These are phyloP conservation scores for Melanogaster broomeanus DNA, from an alignment of 768 basidiomycete species.

Conservation along the genomic window DNA sequence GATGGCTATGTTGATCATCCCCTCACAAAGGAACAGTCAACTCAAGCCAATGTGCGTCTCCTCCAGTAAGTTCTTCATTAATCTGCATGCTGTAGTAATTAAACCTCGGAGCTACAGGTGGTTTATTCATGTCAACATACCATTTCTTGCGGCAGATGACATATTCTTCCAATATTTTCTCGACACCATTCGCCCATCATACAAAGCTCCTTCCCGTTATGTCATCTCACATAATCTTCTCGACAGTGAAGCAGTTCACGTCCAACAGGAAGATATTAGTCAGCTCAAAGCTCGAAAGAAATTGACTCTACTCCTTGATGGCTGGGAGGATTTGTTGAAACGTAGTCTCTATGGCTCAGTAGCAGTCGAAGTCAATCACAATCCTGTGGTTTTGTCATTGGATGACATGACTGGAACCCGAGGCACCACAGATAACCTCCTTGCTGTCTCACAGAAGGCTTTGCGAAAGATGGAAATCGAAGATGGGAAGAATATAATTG, in stretches of 20 bases:
- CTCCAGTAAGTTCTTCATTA: background rate
- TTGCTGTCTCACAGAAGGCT: constrained; percentile 17
- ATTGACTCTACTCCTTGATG: constrained; percentile 32
- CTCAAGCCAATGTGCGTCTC: background rate
- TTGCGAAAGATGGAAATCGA: constrained; percentile 18
- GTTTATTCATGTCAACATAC: constrained; percentile 26
- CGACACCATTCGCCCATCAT: constrained; percentile 24
- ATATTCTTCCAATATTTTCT: constrained; percentile 22
- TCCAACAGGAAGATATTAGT: constrained; percentile 20
- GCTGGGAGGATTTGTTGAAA: constrained; percentile 31
- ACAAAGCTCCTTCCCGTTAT: constrained; percentile 21
- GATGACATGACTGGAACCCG: constrained; percentile 29
- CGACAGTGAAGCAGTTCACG: constrained; percentile 19
- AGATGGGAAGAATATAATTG: constrained; percentile 22
- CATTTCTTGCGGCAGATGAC: constrained; percentile 20
- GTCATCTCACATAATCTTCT: constrained; percentile 25
- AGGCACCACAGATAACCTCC: constrained; percentile 5
- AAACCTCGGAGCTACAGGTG: background rate
- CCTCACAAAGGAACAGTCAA: background rate
- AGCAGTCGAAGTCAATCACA: constrained; percentile 18
- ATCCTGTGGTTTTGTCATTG: constrained; percentile 25
- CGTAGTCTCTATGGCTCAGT: constrained; percentile 31
- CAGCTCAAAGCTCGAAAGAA: constrained; percentile 8
- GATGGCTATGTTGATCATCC: constrained; percentile 1
- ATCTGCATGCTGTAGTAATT: background rate